A percentile compares a stretch with the other conserved stretches of the same genome.
Evolutionary conservation across 176 grass and related monocot genomes (phyloP).

Genomic region (Phoenix roebelenii): DNA sequence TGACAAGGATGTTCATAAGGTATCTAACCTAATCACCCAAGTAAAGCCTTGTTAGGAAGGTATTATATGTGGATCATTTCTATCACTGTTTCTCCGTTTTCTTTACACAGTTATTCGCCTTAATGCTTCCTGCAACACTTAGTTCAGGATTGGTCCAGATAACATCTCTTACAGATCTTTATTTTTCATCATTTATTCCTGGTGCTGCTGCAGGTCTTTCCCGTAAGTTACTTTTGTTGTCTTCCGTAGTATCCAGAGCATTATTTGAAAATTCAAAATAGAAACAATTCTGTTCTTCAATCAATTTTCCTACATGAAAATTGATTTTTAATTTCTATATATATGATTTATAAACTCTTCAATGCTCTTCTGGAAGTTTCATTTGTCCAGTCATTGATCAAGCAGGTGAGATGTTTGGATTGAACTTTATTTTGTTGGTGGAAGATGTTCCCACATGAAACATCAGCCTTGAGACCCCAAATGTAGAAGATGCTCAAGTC

Average conservation of each 20-base stretch:
- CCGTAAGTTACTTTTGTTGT: not conserved
- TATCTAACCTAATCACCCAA: not conserved
- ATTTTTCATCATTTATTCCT: constrained; percentile 14
- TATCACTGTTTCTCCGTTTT: not conserved
- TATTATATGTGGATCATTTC: not conserved
- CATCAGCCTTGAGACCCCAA: too few species aligned
- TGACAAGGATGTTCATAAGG: constrained; percentile 8
- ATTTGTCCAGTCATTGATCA: too few species aligned
- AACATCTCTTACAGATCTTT: constrained; percentile 12
- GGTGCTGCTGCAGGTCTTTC: constrained; percentile 11
- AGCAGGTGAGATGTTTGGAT: too few species aligned
- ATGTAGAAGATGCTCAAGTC: too few species aligned
- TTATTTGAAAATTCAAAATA: not conserved
- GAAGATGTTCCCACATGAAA: too few species aligned
- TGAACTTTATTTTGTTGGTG: too few species aligned
- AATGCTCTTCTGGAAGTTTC: too few species aligned
- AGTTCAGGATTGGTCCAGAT: constrained; percentile 11
- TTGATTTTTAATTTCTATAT: too few species aligned
- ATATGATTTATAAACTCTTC: too few species aligned
- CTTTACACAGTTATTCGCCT: not conserved
- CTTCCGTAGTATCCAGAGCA: not conserved
- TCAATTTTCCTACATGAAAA: not conserved
- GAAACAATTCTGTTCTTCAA: not conserved
- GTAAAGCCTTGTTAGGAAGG: not conserved
- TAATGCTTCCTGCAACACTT: constrained; percentile 4